Evolutionary conservation across 2,329 filamentous ascomycete genomes (phyloP), one percentile per base, ranked within the genome.

Genomic region (Fusarium mangiferae): DNA sequence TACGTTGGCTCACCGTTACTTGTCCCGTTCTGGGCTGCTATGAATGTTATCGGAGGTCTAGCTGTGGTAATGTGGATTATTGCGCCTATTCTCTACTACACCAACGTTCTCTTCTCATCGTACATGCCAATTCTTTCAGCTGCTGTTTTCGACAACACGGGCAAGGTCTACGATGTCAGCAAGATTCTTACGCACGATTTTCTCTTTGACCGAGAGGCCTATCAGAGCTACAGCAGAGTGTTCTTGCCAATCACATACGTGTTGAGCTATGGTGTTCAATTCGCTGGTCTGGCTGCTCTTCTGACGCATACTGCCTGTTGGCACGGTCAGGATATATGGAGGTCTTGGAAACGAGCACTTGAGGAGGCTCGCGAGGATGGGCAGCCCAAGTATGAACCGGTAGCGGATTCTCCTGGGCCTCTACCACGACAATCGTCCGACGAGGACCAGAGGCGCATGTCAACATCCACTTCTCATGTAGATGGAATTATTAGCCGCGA

Each of bases 241-340:
- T 97, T 95, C 74, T 84, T 97, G 14, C 94, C 94, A 3, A 94
- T 96, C 68, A 96, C 94, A 0, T 97, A 96, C 79, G 93, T 95
- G 26, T 86, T 97, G 45, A 95, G 93, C 78, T 97, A 97, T 75
- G 94, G 92, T 6, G 88, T 97, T 30, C 94, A 96, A 78, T 97
- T 97, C 80, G 94, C 94, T 18, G 93, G 92, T 3, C 85, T 97
- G 26, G 92, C 94, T 30, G 92, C 94, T 4, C 85, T 97, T 18
- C 84, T 97, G 24, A 94, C 93, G 3, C 94, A 97, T 79, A 97
- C 94, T 1, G 85, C 89, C 28, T 93, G 94, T 78, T 96, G 94
- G 93, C 94, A 97, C 77, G 94, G 94, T 20, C 90, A 88, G 74
- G 94, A 96, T 79, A 96, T 97, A 26, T 92, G 90, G 90, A 89